A percentile compares a stretch with the other conserved stretches of the same genome.
These are phyloP conservation scores for Aureobasidium sp. DNA, from an alignment of 2,329 filamentous ascomycete genomes.

Conservation along the genomic window DNA sequence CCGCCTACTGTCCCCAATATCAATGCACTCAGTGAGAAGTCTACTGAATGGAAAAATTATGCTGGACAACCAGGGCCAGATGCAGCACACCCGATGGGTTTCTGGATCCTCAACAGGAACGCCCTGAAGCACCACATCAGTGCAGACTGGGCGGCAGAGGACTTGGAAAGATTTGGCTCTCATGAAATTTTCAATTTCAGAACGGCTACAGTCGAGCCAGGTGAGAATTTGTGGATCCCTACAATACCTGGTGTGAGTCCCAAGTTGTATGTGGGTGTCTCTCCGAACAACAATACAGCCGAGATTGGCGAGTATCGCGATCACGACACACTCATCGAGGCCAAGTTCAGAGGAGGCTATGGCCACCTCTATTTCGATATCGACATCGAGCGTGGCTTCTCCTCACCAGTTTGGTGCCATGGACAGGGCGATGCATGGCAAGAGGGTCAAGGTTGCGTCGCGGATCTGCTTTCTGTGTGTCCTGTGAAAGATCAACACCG, in stretches of 20 bases:
- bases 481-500: background rate
- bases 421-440: background rate
- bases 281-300: background rate
- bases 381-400: conserved; percentile 12
- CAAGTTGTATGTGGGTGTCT: conserved; percentile 2
- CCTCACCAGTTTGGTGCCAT: conserved; percentile 10
- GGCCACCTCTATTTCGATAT: conserved; percentile 2
- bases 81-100: background rate
- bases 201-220: background rate
- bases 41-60: background rate
- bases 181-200: background rate
- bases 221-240: background rate
- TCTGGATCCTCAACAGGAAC: conserved; percentile 5
- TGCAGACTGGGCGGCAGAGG: conserved; percentile 2
- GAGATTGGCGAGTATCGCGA: background rate
- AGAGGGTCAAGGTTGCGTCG: background rate
- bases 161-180: background rate
- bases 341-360: background rate
- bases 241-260: background rate
- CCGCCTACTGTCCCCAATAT: too few relatives aligned
- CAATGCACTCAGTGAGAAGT: background rate
- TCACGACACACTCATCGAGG: conserved; percentile 5
- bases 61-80: background rate
- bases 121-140: background rate
- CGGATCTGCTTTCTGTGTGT: conserved; percentile 4